phyloP scores from a whole-genome alignment of 176 grass and related monocot species.

The Echinochloa phyllopogon region DNA sequence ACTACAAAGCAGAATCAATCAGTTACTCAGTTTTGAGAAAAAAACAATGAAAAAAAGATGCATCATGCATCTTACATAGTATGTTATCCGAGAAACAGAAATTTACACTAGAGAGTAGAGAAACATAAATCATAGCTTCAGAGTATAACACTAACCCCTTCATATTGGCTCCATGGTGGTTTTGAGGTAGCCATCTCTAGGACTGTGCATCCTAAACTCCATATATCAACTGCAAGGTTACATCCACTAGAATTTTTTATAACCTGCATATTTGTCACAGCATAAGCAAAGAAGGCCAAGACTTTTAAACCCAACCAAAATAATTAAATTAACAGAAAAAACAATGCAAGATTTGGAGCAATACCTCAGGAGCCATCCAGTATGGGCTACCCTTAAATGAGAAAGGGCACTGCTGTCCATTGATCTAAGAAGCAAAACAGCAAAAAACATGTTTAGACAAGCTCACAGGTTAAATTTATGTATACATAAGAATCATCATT shows the following conservation, averaged over 20 bases:
- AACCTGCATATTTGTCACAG: constrained; percentile 59
- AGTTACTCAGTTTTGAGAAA: background rate
- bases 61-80: constrained; percentile 17
- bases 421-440: constrained; percentile 71
- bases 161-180: constrained; percentile 99
- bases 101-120: constrained; percentile 10
- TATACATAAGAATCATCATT: constrained; percentile 2
- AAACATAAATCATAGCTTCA: constrained; percentile 48
- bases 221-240: constrained; percentile 97
- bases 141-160: constrained; percentile 78
- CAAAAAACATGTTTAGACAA: constrained; percentile 43
- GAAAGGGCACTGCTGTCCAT: constrained; percentile 88
- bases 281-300: constrained; percentile 22
- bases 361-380: constrained; percentile 99
- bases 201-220: constrained; percentile 99
- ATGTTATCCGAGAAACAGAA: constrained; percentile 22
- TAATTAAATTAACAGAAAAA: constrained; percentile 4
- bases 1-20: background rate
- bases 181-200: constrained; percentile 99
- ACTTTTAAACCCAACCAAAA: constrained; percentile 28
- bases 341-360: constrained; percentile 32
- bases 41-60: constrained; percentile 15
- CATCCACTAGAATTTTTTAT: constrained; percentile 96
- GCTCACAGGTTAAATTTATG: background rate
- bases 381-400: constrained; percentile 98